Evolutionary conservation across 1,284 basidiomycete genomes (phyloP).

Genomic region (Malassezia psittaci): DNA sequence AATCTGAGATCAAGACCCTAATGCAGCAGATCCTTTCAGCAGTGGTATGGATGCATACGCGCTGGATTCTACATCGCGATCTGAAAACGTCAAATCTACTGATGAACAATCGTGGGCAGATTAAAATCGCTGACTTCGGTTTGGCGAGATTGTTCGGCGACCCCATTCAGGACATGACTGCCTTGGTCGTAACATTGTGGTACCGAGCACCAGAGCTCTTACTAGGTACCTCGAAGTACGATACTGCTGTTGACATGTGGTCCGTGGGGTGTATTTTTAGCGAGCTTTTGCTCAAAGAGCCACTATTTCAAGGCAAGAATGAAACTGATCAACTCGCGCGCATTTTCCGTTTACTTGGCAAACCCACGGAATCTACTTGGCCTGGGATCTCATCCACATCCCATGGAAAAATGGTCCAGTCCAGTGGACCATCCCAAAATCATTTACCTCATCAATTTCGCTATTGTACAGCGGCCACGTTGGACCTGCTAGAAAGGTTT

Average conservation of each 20-base stretch:
- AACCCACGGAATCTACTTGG: slow-evolving; percentile 76
- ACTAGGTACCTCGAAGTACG: slow-evolving; percentile 25
- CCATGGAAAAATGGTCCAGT: not conserved
- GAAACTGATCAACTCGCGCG: slow-evolving; percentile 73
- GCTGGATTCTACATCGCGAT: slow-evolving; percentile 97
- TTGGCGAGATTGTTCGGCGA: slow-evolving; percentile 90
- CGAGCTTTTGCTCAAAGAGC: slow-evolving; percentile 83
- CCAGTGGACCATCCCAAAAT: not conserved
- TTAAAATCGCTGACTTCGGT: slow-evolving; percentile 98
- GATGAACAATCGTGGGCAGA: slow-evolving; percentile 96
- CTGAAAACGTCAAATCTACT: slow-evolving; percentile 93
- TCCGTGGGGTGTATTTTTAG: slow-evolving; percentile 99
- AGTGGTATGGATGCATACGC: slow-evolving; percentile 77
- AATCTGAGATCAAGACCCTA: slow-evolving; percentile 95
- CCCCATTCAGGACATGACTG: slow-evolving; percentile 83
- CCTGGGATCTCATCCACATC: slow-evolving; percentile 48
- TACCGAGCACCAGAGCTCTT: slow-evolving; percentile 56
- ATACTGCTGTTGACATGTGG: slow-evolving; percentile 52
- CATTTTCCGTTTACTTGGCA: slow-evolving; percentile 81
- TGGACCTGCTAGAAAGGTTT: slow-evolving; percentile 71
- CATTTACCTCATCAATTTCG: slow-evolving; percentile 53
- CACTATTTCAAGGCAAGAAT: slow-evolving; percentile 86
- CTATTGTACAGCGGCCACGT: slow-evolving; percentile 59
- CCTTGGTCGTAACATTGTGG: slow-evolving; percentile 95
- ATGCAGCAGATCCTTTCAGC: slow-evolving; percentile 89